Evolutionary conservation across 768 basidiomycete genomes (phyloP).

Genomic region (Boletus insuetus): DNA sequence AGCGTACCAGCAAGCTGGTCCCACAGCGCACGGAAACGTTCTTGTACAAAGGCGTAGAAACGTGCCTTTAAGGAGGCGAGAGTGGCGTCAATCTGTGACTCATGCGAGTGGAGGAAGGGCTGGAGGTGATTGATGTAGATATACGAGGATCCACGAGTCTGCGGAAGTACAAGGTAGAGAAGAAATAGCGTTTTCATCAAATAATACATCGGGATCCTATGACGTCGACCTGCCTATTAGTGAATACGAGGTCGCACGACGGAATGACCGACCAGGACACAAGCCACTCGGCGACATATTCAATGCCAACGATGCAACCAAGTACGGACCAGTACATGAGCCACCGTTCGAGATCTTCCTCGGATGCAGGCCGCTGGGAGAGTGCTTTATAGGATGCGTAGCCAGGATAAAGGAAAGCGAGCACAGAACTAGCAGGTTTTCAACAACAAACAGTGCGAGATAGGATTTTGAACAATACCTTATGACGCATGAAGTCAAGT

Average conservation of each 20-base stretch:
- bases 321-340: conserved; percentile 97
- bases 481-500: conserved; percentile 39
- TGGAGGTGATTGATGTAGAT: conserved; percentile 77
- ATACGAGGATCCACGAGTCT: conserved; percentile 84
- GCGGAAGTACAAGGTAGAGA: conserved; percentile 87
- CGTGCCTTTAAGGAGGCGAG: conserved; percentile 63
- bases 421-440: conserved; percentile 49
- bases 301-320: conserved; percentile 76
- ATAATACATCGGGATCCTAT: conserved; percentile 89
- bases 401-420: conserved; percentile 86
- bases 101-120: conserved; percentile 81
- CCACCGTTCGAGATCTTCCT: conserved; percentile 88
- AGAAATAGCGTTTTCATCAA: conserved; percentile 79
- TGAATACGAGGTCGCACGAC: conserved; percentile 6
- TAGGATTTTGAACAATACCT: conserved; percentile 33
- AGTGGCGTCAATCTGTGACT: conserved; percentile 79
- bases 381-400: conserved; percentile 97
- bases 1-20: conserved; percentile 52
- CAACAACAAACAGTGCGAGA: conserved; percentile 20
- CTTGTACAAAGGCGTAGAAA: conserved; percentile 63
- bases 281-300: conserved; percentile 84
- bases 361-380: conserved; percentile 80
- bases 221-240: conserved; percentile 9
- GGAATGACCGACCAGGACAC: conserved; percentile 68
- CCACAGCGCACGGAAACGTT: conserved; percentile 63